Conservation (phyloP, 2,329 filamentous ascomycete genomes). For the Orbilia oligospora region DNA sequence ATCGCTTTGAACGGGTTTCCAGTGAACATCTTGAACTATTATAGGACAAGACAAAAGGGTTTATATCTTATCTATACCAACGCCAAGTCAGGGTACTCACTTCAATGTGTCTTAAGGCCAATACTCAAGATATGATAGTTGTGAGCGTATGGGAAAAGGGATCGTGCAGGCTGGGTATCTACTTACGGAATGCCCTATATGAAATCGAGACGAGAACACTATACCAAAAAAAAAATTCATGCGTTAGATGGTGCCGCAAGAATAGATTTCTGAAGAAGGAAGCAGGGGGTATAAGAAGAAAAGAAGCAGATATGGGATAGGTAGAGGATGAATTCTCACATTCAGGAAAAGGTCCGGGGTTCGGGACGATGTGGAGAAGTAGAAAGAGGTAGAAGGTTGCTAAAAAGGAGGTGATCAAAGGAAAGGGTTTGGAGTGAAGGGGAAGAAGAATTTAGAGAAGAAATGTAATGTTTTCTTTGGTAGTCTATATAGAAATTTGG, state of each 20-base stretch:
- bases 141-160: neutral
- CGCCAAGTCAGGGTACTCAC: neutral
- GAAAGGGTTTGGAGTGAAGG: neutral
- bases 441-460: neutral
- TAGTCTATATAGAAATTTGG: slow-evolving; percentile 15
- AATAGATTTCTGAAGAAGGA: neutral
- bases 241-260: slow-evolving; percentile 2
- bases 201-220: neutral
- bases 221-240: slow-evolving; percentile 7
- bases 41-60: neutral
- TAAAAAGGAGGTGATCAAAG: neutral
- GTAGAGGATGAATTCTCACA: slow-evolving; percentile 8
- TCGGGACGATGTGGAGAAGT: neutral
- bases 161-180: neutral
- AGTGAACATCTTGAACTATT: slow-evolving; percentile 29
- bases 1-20: slow-evolving; percentile 26
- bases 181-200: slow-evolving; percentile 23
- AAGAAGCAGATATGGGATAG: slow-evolving; percentile 17
- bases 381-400: neutral
- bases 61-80: slow-evolving; percentile 20
- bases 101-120: neutral
- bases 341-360: neutral
- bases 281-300: neutral
- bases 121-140: neutral
- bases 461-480: slow-evolving; percentile 1